Conservation (phyloP, 1,284 basidiomycete species). For the Sanghuangporus sanghuang region DNA sequence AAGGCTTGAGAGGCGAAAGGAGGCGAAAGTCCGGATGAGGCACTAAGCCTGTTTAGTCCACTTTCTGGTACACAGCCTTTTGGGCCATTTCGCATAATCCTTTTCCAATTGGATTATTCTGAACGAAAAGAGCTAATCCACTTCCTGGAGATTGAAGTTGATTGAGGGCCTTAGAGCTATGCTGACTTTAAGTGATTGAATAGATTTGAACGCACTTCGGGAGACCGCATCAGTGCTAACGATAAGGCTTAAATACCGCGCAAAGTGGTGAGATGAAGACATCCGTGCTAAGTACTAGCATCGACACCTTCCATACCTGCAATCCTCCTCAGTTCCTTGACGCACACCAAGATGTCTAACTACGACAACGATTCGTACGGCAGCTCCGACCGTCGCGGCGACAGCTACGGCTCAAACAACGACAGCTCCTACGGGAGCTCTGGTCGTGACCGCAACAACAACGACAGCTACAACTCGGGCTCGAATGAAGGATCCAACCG, state of each 20-base stretch:
- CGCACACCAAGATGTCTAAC: neutral
- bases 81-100: neutral
- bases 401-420: neutral
- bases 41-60: too few relatives aligned
- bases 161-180: neutral
- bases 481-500: neutral
- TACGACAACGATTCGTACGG: neutral
- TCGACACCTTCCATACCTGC: neutral
- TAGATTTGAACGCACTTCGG: neutral
- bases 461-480: neutral
- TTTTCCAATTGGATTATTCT: neutral
- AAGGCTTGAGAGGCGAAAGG: neutral
- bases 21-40: neutral
- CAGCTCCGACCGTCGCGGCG: neutral
- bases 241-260: constrained; percentile 1
- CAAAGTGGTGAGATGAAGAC: neutral
- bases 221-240: neutral
- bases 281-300: neutral
- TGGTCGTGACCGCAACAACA: neutral
- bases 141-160: neutral
- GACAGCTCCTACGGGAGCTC: neutral
- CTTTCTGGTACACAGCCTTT: neutral
- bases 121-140: neutral
- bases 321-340: neutral
- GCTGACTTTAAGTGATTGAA: neutral